Conservation (phyloP, 192 early-diverging fungal genomes). For the Backusella tuberculispora region DNA sequence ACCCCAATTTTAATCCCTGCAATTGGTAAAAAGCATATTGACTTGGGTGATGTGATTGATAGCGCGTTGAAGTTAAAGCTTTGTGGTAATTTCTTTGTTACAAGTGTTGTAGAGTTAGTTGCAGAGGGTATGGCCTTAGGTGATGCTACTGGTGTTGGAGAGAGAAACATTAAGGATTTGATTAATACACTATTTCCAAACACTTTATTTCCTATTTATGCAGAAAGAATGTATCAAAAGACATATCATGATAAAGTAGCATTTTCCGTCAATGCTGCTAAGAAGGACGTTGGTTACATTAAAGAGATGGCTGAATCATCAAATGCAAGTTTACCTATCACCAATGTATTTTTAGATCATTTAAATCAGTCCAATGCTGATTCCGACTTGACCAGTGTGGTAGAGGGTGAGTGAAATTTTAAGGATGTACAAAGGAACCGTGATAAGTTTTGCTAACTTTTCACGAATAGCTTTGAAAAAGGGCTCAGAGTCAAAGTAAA, state of each 20-base stretch:
- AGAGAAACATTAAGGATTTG: slow-evolving; percentile 56
- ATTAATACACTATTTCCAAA: slow-evolving; percentile 54
- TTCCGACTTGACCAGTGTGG: slow-evolving; percentile 36
- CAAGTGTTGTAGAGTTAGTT: slow-evolving; percentile 57
- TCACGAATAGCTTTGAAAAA: slow-evolving; percentile 1
- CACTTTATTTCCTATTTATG: slow-evolving; percentile 51
- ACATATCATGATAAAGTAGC: slow-evolving; percentile 41
- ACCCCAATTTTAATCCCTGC: slow-evolving; percentile 46
- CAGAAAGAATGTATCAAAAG: slow-evolving; percentile 46
- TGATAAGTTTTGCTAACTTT: background rate
- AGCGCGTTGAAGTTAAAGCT: slow-evolving; percentile 62
- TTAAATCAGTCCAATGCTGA: slow-evolving; percentile 5
- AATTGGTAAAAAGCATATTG: slow-evolving; percentile 54
- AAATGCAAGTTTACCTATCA: slow-evolving; percentile 42
- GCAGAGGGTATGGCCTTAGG: slow-evolving; percentile 67
- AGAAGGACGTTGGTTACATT: slow-evolving; percentile 56
- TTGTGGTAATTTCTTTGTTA: slow-evolving; percentile 70
- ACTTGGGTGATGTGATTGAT: slow-evolving; percentile 49
- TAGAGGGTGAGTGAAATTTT: slow-evolving; percentile 32
- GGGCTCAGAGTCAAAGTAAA: background rate
- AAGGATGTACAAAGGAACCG: background rate
- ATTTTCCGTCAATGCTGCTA: slow-evolving; percentile 43
- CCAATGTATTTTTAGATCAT: slow-evolving; percentile 30
- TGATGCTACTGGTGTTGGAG: slow-evolving; percentile 51
- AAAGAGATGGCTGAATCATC: slow-evolving; percentile 39